phyloP scores from a whole-genome alignment of 2,329 filamentous ascomycete species.

The Elsinoe necatrix region DNA sequence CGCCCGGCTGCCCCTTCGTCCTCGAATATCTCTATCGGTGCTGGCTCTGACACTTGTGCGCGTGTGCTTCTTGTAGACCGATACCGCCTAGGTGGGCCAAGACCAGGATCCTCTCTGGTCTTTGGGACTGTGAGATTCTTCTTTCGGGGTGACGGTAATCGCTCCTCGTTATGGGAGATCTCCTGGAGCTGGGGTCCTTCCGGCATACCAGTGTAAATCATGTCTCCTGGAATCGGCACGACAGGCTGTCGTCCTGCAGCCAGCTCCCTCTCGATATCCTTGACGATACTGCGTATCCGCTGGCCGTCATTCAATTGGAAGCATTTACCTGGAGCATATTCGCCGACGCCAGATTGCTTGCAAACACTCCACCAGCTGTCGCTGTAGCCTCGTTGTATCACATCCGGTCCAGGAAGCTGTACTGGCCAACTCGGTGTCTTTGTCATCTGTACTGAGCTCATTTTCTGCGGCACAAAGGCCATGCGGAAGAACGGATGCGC shows the following conservation, averaged over 20 bases:
- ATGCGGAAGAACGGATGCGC: slow-evolving; percentile 71
- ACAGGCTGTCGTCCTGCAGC: slow-evolving; percentile 40
- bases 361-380: slow-evolving; percentile 45
- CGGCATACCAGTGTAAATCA: slow-evolving; percentile 41
- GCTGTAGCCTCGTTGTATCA: slow-evolving; percentile 40
- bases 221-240: slow-evolving; percentile 41
- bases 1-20: slow-evolving; percentile 19
- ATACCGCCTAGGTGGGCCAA: neutral
- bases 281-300: slow-evolving; percentile 41
- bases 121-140: slow-evolving; percentile 14
- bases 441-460: slow-evolving; percentile 39
- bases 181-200: slow-evolving; percentile 36
- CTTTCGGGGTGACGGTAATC: slow-evolving; percentile 21
- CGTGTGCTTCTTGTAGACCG: slow-evolving; percentile 3
- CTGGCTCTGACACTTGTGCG: slow-evolving; percentile 20
- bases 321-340: slow-evolving; percentile 37
- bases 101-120: slow-evolving; percentile 7
- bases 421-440: slow-evolving; percentile 41
- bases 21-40: slow-evolving; percentile 31
- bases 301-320: slow-evolving; percentile 41
- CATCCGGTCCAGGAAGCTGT: slow-evolving; percentile 35
- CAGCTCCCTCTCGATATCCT: slow-evolving; percentile 43
- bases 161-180: slow-evolving; percentile 39
- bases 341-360: slow-evolving; percentile 43
- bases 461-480: slow-evolving; percentile 58